Base-by-base conservation (phyloP, 495 filamentous ascomycete species). In the Penicillium paxilli region DNA sequence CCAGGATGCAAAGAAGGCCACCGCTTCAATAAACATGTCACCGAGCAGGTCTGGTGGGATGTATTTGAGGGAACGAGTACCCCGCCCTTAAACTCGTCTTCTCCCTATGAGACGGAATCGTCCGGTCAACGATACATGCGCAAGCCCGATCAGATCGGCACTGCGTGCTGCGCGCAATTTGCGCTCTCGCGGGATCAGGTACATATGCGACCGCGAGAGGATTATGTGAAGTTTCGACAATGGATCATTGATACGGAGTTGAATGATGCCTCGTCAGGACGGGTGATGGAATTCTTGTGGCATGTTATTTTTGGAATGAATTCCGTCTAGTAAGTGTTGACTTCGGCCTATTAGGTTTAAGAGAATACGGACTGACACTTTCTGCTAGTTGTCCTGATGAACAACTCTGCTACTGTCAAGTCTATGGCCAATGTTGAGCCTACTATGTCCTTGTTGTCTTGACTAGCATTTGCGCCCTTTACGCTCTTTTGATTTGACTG, bases 271-370 rank as follows among this genome's bases (percentile, higher is more conserved):
- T 69, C 83, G 28, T 81, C 82, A 4, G 88, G 88, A 0, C 76
- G 88, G n/a, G 79, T 88, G 1, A 87, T 85, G 81, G 88, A 90
- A 69, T 90, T 88, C 62, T 60, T 87, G 16, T 91, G 85, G 85
- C 85, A 87, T 64, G 83, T 80, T 51, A 74, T 90, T 25, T 91
- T 90, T 54, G 75, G 75, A 32, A 74, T 66, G 64, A 54, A 69
- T 16, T 66, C 72, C 4, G 68, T 80, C 19, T 78, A 78, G 72
- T 78, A 59, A 54, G 75, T 70, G 35, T 21, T 20, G 1, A 0
- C 16, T n/a, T 6, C 3, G 19, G 4, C 1, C 10, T n/a, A n/a
- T n/a, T n/a, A n/a, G n/a, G n/a, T n/a, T n/a, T n/a, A n/a, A n/a
- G n/a, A n/a, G n/a, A n/a, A n/a, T n/a, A 26, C 19, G 5, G 12